Conservation (phyloP, 805 yeast genomes). For the Metschnikowia shivogae region DNA sequence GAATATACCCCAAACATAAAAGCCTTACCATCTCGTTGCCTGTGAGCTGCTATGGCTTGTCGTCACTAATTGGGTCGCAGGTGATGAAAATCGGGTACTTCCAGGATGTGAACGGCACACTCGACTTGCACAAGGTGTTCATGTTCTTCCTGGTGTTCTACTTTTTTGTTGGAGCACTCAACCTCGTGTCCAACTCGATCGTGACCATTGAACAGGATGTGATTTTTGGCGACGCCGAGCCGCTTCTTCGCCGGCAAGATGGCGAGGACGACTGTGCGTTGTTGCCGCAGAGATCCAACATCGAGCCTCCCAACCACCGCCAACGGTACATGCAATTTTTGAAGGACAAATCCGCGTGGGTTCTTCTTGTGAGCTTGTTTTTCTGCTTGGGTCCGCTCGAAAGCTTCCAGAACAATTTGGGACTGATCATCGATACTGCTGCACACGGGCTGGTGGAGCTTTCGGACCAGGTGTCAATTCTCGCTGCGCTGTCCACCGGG, state of each 20-base stretch:
- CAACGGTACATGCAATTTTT: slow-evolving; percentile 36
- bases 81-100: slow-evolving; percentile 43
- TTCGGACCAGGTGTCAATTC: slow-evolving; percentile 53
- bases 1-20: slow-evolving; percentile 70
- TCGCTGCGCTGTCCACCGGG: slow-evolving; percentile 64
- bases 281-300: slow-evolving; percentile 29
- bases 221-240: slow-evolving; percentile 29
- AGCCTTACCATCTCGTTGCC: slow-evolving; percentile 86
- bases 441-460: slow-evolving; percentile 21
- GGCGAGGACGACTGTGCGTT: slow-evolving; percentile 17
- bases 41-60: slow-evolving; percentile 80
- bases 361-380: slow-evolving; percentile 59
- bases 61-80: slow-evolving; percentile 73
- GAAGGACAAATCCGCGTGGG: slow-evolving; percentile 56
- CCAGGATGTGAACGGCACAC: slow-evolving; percentile 21
- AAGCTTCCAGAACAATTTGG: slow-evolving; percentile 78
- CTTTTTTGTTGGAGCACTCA: slow-evolving; percentile 51
- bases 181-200: slow-evolving; percentile 61
- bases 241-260: slow-evolving; percentile 11
- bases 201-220: slow-evolving; percentile 55
- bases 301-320: slow-evolving; percentile 38
- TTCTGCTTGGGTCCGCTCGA: slow-evolving; percentile 80
- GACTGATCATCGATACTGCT: slow-evolving; percentile 55
- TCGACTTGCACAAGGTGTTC: slow-evolving; percentile 53
- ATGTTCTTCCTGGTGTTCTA: slow-evolving; percentile 50